Percentiles rank a stretch among this genome's conserved stretches.
Evolutionary conservation across 176 grass and related monocot genomes (phyloP).

Genomic region (Lolium perenne): DNA sequence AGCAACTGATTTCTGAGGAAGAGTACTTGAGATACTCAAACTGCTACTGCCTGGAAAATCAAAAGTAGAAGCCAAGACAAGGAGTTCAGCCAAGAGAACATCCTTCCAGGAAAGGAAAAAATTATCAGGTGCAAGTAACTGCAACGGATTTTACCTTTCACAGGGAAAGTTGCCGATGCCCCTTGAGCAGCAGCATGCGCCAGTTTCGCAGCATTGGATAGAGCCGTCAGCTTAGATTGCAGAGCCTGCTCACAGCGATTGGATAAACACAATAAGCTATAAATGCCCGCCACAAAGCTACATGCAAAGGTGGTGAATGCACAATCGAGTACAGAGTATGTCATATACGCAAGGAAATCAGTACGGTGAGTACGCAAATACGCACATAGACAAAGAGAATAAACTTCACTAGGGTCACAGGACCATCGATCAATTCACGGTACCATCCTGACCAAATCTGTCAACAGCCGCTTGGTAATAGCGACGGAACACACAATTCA

Average conservation of each 20-base stretch:
- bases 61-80: constrained; percentile 26
- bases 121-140: not conserved
- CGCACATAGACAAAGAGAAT: not conserved
- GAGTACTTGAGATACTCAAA: constrained; percentile 41
- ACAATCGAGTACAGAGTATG: not conserved
- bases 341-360: not conserved
- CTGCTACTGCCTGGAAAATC: constrained; percentile 55
- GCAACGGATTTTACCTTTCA: constrained; percentile 41
- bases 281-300: not conserved
- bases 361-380: not conserved
- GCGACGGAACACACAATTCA: not conserved
- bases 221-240: constrained; percentile 13
- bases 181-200: constrained; percentile 42
- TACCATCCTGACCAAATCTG: not conserved
- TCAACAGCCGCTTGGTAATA: not conserved
- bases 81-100: constrained; percentile 29
- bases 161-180: constrained; percentile 7
- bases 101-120: constrained; percentile 23
- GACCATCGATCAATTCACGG: not conserved
- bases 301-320: constrained; percentile 25
- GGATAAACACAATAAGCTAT: constrained; percentile 26
- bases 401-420: not conserved
- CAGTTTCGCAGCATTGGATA: constrained; percentile 36
- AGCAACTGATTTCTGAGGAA: constrained; percentile 49
- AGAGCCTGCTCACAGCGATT: constrained; percentile 35